These are phyloP conservation scores for Schwanniomyces occidentalis DNA, from an alignment of 805 yeast species.

Conservation along the genomic window DNA sequence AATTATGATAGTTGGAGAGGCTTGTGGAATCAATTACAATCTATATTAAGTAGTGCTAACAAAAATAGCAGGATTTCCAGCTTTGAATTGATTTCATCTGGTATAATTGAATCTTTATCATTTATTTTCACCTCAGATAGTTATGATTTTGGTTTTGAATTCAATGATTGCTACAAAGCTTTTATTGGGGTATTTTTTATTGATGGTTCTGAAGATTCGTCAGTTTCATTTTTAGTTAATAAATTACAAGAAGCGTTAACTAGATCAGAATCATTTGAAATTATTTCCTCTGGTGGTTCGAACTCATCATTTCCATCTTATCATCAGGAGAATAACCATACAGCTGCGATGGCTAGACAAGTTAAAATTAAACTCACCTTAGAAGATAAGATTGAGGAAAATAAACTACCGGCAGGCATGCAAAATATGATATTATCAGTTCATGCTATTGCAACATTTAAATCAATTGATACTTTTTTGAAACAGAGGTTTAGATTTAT, in stretches of 20 bases:
- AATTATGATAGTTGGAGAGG: slow-evolving; percentile 38
- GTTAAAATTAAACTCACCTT: slow-evolving; percentile 53
- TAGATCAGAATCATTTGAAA: slow-evolving; percentile 71
- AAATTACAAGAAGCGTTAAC: slow-evolving; percentile 73
- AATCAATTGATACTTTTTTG: slow-evolving; percentile 49
- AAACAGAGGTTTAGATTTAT: slow-evolving; percentile 39
- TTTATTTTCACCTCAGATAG: slow-evolving; percentile 27
- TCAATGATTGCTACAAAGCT: slow-evolving; percentile 39
- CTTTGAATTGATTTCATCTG: slow-evolving; percentile 73
- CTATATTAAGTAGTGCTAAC: slow-evolving; percentile 13
- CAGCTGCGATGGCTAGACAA: slow-evolving; percentile 70
- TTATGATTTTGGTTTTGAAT: slow-evolving; percentile 20
- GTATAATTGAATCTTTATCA: slow-evolving; percentile 50
- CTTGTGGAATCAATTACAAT: slow-evolving; percentile 24
- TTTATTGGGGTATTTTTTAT: slow-evolving; percentile 44
- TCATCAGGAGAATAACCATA: slow-evolving; percentile 31
- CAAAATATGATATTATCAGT: slow-evolving; percentile 45
- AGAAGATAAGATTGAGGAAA: slow-evolving; percentile 13
- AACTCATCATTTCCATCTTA: slow-evolving; percentile 5
- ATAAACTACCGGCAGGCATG: slow-evolving; percentile 22
- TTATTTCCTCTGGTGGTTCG: slow-evolving; percentile 48
- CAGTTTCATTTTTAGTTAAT: slow-evolving; percentile 48
- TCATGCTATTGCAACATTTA: slow-evolving; percentile 63
- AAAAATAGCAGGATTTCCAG: slow-evolving; percentile 50
- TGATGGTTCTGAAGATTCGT: slow-evolving; percentile 20